These are phyloP conservation scores for Brasilioporus rufonigricans DNA, from an alignment of 768 basidiomycete genomes.

Conservation along the genomic window DNA sequence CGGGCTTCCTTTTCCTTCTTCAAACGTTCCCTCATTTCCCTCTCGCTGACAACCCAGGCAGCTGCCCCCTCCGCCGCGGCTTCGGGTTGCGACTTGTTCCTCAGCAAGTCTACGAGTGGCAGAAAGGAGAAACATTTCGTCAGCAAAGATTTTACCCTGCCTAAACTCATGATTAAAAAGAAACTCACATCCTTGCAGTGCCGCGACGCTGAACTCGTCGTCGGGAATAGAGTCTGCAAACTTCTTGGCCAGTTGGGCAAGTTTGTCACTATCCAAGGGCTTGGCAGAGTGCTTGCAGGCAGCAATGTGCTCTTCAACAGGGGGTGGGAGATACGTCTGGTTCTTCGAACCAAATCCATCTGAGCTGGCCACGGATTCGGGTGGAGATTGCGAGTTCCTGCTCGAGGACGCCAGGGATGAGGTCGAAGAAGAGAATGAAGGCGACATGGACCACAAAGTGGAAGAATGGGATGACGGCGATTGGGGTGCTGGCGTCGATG, in stretches of 20 bases:
- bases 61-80: conserved; percentile 63
- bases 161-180: conserved; percentile 13
- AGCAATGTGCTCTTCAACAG: conserved; percentile 56
- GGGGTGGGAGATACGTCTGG: conserved; percentile 62
- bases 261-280: conserved; percentile 61
- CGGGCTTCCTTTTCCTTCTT: conserved; percentile 71
- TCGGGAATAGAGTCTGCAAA: conserved; percentile 85
- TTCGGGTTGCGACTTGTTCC: conserved; percentile 82
- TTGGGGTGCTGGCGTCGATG: conserved; percentile 37
- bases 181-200: conserved; percentile 84
- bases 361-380: conserved; percentile 12
- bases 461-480: conserved; percentile 47
- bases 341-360: conserved; percentile 52
- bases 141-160: conserved; percentile 22
- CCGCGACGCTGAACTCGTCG: conserved; percentile 85
- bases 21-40: conserved; percentile 71
- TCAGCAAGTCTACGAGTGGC: conserved; percentile 58
- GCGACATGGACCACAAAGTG: conserved; percentile 43
- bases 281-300: conserved; percentile 61
- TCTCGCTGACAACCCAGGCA: conserved; percentile 73
- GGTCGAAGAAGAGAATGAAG: conserved; percentile 43
- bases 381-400: conserved; percentile 26
- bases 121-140: conserved; percentile 11
- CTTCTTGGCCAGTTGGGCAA: conserved; percentile 66
- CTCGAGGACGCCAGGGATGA: conserved; percentile 36